phyloP scores from a whole-genome alignment of 2,329 filamentous ascomycete genomes.

The Plectosphaerella sp. region DNA sequence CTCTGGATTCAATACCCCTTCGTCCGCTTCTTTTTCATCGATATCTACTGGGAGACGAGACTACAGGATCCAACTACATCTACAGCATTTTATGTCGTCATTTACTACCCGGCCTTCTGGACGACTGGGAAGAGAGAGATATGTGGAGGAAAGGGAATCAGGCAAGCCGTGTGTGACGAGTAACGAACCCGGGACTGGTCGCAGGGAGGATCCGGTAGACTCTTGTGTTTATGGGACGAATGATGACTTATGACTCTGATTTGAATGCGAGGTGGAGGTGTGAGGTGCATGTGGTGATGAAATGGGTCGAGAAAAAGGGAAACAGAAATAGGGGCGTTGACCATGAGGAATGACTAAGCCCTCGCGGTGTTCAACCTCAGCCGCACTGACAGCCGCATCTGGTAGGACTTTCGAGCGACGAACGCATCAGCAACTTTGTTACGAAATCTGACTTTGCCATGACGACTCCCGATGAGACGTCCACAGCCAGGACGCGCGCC shows the following conservation, averaged over 20 bases:
- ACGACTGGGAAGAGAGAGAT: background rate
- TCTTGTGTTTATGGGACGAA: conserved; percentile 5
- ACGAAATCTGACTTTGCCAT: background rate
- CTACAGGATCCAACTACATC: background rate
- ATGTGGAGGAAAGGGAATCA: too few relatives aligned
- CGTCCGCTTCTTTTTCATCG: background rate
- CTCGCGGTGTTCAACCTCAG: background rate
- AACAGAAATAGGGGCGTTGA: background rate
- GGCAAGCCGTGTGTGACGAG: conserved; percentile 8
- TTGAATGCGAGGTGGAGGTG: background rate
- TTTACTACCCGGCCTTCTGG: background rate
- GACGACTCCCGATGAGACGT: background rate
- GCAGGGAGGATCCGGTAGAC: background rate
- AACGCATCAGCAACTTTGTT: background rate
- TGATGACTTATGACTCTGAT: conserved; percentile 9
- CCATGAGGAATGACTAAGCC: background rate
- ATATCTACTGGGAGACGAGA: background rate
- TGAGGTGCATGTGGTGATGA: background rate
- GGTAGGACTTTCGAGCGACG: background rate
- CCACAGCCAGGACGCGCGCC: background rate
- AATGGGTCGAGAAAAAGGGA: too few relatives aligned
- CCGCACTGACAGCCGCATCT: background rate
- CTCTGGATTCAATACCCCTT: background rate
- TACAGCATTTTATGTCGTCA: background rate
- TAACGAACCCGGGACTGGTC: conserved; percentile 7